These are phyloP conservation scores for Keithomyces neogunnii DNA, from an alignment of 2,329 filamentous ascomycete species.

Conservation along the genomic window DNA sequence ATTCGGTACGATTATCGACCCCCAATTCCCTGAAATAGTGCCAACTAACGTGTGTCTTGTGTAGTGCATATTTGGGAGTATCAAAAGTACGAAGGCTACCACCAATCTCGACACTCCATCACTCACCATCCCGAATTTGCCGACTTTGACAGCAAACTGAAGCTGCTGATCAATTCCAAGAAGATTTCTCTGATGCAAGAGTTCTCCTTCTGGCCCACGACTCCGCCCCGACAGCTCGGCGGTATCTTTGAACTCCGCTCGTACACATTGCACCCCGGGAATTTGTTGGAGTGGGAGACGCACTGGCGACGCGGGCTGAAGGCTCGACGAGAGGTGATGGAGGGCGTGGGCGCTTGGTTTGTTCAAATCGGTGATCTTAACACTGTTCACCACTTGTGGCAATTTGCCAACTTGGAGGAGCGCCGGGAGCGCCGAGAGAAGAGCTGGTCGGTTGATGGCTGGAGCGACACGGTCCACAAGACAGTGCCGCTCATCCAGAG, in stretches of 20 bases:
- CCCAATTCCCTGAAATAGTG: no score
- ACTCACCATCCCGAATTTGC: slow-evolving; percentile 74
- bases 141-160: slow-evolving; percentile 77
- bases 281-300: slow-evolving; percentile 95
- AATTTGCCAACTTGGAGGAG: slow-evolving; percentile 95
- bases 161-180: slow-evolving; percentile 76
- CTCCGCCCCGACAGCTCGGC: slow-evolving; percentile 77
- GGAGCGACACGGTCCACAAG: slow-evolving; percentile 97
- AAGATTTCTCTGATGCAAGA: slow-evolving; percentile 95
- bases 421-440: slow-evolving; percentile 82
- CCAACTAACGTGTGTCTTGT: neutral
- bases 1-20: slow-evolving; percentile 57
- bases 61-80: slow-evolving; percentile 99
- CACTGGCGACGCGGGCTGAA: slow-evolving; percentile 92
- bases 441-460: slow-evolving; percentile 91
- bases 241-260: slow-evolving; percentile 94
- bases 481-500: slow-evolving; percentile 93
- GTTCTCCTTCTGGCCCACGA: slow-evolving; percentile 99
- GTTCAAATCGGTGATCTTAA: slow-evolving; percentile 97
- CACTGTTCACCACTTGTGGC: slow-evolving; percentile 96
- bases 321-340: slow-evolving; percentile 93
- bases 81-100: slow-evolving; percentile 92
- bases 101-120: slow-evolving; percentile 81
- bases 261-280: slow-evolving; percentile 92
- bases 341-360: slow-evolving; percentile 97